phyloP scores from a whole-genome alignment of 169 alveolate genomes.

The Eimeria falciformis region DNA sequence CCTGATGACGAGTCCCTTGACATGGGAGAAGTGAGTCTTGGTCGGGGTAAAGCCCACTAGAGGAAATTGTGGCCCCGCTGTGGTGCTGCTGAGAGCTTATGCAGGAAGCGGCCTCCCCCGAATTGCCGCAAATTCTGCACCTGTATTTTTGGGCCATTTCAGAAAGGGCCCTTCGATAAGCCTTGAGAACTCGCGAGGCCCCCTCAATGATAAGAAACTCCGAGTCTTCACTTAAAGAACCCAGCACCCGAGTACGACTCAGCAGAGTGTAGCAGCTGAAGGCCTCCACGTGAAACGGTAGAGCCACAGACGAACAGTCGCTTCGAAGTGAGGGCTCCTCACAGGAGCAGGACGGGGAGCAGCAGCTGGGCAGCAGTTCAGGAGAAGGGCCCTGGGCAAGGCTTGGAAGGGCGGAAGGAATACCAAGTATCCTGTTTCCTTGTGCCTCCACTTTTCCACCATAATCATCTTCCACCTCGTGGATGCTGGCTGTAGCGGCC shows the following conservation, averaged over 20 bases:
- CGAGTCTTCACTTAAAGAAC: neutral
- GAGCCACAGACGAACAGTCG: neutral
- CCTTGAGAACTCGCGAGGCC: constrained; percentile 11
- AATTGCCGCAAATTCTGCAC: too few species aligned
- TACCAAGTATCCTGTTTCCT: neutral
- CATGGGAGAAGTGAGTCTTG: neutral
- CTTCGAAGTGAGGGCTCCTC: neutral
- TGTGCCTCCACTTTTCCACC: neutral
- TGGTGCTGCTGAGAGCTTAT: too few species aligned
- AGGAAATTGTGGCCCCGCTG: too few species aligned
- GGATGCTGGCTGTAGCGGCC: neutral
- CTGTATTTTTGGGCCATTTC: too few species aligned
- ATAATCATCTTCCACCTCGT: neutral
- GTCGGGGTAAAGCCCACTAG: too few species aligned
- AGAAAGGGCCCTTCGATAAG: neutral
- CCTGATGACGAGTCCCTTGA: neutral
- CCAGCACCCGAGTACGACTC: constrained; percentile 23
- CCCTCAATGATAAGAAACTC: neutral
- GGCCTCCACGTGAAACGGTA: neutral
- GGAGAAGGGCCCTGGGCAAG: neutral
- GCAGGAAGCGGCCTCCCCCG: too few species aligned
- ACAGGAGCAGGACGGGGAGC: neutral
- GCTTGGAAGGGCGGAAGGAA: neutral
- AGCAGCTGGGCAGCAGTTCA: neutral
- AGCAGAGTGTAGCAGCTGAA: constrained; percentile 38